Evolutionary conservation across 768 basidiomycete species (phyloP).

Genomic region (Boletus vermiculosoides): DNA sequence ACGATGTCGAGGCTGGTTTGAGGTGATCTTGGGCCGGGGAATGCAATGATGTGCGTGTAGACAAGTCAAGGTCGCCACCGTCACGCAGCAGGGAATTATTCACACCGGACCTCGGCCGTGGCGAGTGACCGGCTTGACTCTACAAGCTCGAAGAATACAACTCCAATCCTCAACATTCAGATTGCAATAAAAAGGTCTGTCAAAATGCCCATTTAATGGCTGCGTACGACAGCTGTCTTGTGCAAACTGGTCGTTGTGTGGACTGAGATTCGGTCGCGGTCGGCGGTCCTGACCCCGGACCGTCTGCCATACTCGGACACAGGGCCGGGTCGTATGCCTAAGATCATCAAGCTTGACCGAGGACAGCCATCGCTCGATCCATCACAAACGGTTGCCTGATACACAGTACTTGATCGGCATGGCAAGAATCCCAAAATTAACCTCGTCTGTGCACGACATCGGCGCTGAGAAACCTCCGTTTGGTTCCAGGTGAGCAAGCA

Average conservation of each 20-base stretch:
- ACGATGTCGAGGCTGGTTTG: neutral
- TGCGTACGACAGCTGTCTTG: neutral
- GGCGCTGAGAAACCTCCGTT: slow-evolving; percentile 58
- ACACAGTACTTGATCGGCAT: slow-evolving; percentile 2
- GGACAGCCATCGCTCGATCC: neutral
- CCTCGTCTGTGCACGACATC: slow-evolving; percentile 69
- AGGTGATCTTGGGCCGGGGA: neutral
- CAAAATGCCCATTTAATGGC: neutral
- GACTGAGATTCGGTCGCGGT: neutral
- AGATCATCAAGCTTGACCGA: neutral
- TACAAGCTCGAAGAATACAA: neutral
- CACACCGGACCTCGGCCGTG: slow-evolving; percentile 4
- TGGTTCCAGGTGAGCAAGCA: slow-evolving; percentile 55
- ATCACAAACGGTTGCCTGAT: neutral
- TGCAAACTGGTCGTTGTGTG: neutral
- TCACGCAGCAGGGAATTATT: neutral
- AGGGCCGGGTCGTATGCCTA: neutral
- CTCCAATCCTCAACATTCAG: too few relatives aligned
- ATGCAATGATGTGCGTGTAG: neutral
- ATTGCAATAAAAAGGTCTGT: neutral
- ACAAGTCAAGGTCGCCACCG: slow-evolving; percentile 1
- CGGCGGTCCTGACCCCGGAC: neutral
- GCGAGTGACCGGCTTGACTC: neutral
- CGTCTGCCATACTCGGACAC: neutral
- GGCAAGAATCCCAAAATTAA: slow-evolving; percentile 32